Percentiles rank a stretch among this genome's conserved stretches.
phyloP scores from a whole-genome alignment of 1,284 basidiomycete species.

The Cutaneotrichosporon sp. region DNA sequence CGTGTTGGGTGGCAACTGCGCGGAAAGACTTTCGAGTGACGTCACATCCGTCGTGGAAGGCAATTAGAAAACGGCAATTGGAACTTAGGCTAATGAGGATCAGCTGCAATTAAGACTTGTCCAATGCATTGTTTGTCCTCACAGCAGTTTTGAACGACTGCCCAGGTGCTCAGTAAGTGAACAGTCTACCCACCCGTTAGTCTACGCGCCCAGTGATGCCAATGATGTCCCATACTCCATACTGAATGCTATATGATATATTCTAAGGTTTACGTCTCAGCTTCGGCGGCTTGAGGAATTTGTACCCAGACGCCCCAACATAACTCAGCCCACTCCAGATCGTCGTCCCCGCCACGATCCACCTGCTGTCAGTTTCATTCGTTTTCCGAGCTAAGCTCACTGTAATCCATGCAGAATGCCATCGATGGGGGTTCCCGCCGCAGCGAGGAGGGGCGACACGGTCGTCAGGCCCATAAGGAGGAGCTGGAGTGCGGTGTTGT shows the following conservation, averaged over 20 bases:
- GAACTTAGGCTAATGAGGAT: too few species aligned
- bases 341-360: slow-evolving; percentile 80
- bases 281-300: slow-evolving; percentile 47
- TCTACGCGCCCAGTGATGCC: background rate
- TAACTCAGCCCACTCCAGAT: slow-evolving; percentile 90
- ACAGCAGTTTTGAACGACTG: too few species aligned
- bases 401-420: slow-evolving; percentile 59
- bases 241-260: background rate
- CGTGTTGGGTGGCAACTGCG: background rate
- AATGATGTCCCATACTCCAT: slow-evolving; percentile 3
- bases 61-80: too few species aligned
- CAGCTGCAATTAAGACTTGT: too few species aligned
- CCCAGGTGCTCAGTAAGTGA: too few species aligned
- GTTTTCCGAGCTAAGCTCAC: slow-evolving; percentile 49
- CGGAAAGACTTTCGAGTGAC: too few species aligned
- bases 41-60: too few species aligned
- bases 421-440: slow-evolving; percentile 53
- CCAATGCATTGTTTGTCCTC: too few species aligned
- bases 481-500: slow-evolving; percentile 90
- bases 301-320: slow-evolving; percentile 67
- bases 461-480: slow-evolving; percentile 84
- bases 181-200: too few species aligned
- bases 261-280: slow-evolving; percentile 3
- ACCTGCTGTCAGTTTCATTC: slow-evolving; percentile 53
- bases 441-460: slow-evolving; percentile 66